phyloP scores from a whole-genome alignment of 108 stramenopile genomes.

The Epithemia pelagica region DNA sequence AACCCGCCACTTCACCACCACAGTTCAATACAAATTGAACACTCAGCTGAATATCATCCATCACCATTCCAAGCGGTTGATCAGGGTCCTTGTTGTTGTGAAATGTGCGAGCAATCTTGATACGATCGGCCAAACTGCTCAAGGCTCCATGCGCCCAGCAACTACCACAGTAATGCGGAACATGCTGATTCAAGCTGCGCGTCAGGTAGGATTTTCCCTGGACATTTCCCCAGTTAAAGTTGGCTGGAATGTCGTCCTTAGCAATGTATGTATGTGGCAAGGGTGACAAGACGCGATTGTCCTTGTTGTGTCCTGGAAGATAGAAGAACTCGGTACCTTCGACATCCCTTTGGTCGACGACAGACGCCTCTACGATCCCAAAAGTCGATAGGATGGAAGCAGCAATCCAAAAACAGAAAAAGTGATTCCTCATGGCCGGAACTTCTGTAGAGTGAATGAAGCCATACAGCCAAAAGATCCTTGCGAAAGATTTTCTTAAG shows the following conservation, averaged over 20 bases:
- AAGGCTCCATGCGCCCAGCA: conserved; percentile 85
- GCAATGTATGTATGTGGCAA: conserved; percentile 23
- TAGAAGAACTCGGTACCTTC: conserved; percentile 10
- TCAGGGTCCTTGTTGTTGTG: conserved; percentile 3
- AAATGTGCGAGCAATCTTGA: conserved; percentile 59
- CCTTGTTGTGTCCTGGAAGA: conserved; percentile 9
- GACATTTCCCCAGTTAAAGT: conserved; percentile 59
- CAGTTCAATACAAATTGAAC: conserved; percentile 59
- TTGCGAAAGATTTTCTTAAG: too few relatives aligned
- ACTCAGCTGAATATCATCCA: conserved; percentile 38
- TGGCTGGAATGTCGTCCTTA: conserved; percentile 53
- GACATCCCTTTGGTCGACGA: too few relatives aligned
- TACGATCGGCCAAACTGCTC: conserved; percentile 62
- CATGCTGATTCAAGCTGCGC: conserved; percentile 63
- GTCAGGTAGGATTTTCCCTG: conserved; percentile 54
- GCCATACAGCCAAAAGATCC: too few relatives aligned
- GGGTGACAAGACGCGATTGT: conserved; percentile 8
- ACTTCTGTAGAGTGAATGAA: too few relatives aligned
- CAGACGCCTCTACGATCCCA: too few relatives aligned
- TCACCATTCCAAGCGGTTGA: neutral
- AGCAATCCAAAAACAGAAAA: too few relatives aligned
- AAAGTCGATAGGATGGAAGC: too few relatives aligned
- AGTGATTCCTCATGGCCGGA: too few relatives aligned
- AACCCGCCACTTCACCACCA: conserved; percentile 32
- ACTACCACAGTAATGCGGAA: conserved; percentile 69